Evolutionary conservation across 768 basidiomycete genomes (phyloP), one percentile per base, ranked within the genome.

Genomic region (Arthromyces matolae): DNA sequence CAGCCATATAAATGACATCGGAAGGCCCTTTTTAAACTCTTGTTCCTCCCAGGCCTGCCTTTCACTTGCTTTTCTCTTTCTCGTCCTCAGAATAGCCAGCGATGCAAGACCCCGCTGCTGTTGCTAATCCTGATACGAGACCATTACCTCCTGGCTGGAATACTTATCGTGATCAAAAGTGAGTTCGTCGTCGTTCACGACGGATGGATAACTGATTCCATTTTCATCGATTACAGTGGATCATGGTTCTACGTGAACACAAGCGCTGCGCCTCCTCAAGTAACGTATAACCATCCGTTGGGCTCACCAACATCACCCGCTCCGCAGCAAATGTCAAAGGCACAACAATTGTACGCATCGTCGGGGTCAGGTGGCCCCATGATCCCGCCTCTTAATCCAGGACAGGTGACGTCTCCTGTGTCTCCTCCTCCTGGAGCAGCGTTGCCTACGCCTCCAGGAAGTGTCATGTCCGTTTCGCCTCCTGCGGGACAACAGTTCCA

Each of bases 271-370:
- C 70, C 69, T 4, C 64, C 69, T 6, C 64, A 64, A 27, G 58
- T 70, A 20, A 63, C 67, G 10, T 67, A 67, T 38, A 54, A 58
- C 12, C 67, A 71, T 52, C 71, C 70, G 18, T 49, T 56, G 4
- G 62, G 61, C 49, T 39, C 60, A 60, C 52, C 55, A 55, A 41
- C 31, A 18, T 8, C 46, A 18, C 9, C 41, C 45, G 10, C 47
- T 4, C 34, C 44, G n/a, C 42, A 58, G 9, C 64, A 60, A 12
- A 49, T 58, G 37, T 67, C 67, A 3, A 55, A 65, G 28, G 76
- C 75, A 19, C 75, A 74, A 38, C 68, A 67, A 40, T 56, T 78
- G 22, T 78, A 76, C 52, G 71, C 70, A 6, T 75, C 71, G 37
- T 70, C 72, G 43, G 23, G n/a, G 32, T 4, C 32, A 33, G 42